These are phyloP conservation scores for Plasmodium berghei DNA, from an alignment of 169 alveolate genomes.

Conservation along the genomic window DNA sequence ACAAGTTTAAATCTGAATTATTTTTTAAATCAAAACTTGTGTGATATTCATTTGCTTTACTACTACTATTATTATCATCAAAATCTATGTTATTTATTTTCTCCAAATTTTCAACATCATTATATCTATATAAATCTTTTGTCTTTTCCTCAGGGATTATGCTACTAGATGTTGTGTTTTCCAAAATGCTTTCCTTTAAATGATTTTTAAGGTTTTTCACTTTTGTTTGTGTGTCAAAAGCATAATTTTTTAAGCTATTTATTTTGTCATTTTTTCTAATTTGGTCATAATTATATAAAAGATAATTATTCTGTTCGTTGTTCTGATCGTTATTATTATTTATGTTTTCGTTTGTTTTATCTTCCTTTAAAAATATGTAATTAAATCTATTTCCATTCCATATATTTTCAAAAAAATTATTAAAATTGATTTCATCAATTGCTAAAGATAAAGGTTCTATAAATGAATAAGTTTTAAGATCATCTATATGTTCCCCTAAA, in stretches of 20 bases:
- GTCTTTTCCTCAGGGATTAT: neutral
- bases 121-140: neutral
- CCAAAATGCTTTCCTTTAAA: neutral
- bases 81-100: neutral
- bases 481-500: conserved; percentile 47
- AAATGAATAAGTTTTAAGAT: conserved; percentile 5
- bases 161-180: neutral
- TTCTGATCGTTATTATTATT: neutral
- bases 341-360: neutral
- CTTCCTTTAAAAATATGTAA: conserved; percentile 17
- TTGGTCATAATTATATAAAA: neutral
- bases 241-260: neutral
- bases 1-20: neutral
- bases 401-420: conserved; percentile 14
- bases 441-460: conserved; percentile 67
- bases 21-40: neutral
- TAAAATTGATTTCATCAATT: conserved; percentile 52
- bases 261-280: neutral
- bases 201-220: neutral
- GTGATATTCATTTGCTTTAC: neutral
- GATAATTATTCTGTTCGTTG: neutral
- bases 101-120: neutral
- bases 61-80: neutral
- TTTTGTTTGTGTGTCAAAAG: neutral
- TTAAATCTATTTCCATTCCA: conserved; percentile 41